phyloP scores from a whole-genome alignment of 1,284 basidiomycete genomes.

The Pyrrhoderma lamaoense region DNA sequence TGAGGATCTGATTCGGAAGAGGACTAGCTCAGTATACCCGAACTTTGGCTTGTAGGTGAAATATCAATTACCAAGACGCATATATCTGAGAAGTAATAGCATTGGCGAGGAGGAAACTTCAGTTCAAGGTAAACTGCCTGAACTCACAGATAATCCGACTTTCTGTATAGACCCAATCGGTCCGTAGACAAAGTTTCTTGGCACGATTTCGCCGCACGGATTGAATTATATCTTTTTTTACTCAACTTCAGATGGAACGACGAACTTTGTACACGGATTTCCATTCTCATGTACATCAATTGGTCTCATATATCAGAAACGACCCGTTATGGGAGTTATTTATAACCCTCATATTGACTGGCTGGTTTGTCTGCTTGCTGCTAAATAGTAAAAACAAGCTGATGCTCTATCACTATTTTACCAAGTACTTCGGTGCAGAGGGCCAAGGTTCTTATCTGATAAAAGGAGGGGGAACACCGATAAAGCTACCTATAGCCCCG shows the following conservation, averaged over 20 bases:
- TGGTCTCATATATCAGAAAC: slow-evolving; percentile 77
- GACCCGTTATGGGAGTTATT: slow-evolving; percentile 82
- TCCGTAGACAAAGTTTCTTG: slow-evolving; percentile 23
- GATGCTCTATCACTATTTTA: neutral
- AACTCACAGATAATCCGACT: slow-evolving; percentile 80
- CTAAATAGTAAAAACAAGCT: neutral
- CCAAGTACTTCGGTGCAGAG: slow-evolving; percentile 74
- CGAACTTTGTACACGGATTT: slow-evolving; percentile 91
- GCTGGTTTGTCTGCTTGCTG: slow-evolving; percentile 38
- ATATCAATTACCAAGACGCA: slow-evolving; percentile 6
- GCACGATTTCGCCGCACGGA: neutral
- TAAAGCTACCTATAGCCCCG: slow-evolving; percentile 63
- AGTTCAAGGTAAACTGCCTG: slow-evolving; percentile 60
- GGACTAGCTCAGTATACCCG: slow-evolving; percentile 67
- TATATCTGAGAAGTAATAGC: slow-evolving; percentile 35
- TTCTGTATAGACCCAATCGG: slow-evolving; percentile 90
- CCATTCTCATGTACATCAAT: slow-evolving; percentile 89
- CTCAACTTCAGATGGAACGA: slow-evolving; percentile 68
- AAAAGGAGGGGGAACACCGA: slow-evolving; percentile 40
- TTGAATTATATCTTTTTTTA: neutral
- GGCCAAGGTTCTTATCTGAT: slow-evolving; percentile 78
- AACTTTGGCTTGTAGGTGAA: slow-evolving; percentile 71
- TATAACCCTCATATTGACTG: slow-evolving; percentile 91
- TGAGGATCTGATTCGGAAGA: slow-evolving; percentile 75
- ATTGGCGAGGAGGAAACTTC: slow-evolving; percentile 89